Evolutionary conservation across 176 grass and related monocot genomes (phyloP), one percentile per base, ranked within the genome.

Genomic region (Phoenix roebelenii): DNA sequence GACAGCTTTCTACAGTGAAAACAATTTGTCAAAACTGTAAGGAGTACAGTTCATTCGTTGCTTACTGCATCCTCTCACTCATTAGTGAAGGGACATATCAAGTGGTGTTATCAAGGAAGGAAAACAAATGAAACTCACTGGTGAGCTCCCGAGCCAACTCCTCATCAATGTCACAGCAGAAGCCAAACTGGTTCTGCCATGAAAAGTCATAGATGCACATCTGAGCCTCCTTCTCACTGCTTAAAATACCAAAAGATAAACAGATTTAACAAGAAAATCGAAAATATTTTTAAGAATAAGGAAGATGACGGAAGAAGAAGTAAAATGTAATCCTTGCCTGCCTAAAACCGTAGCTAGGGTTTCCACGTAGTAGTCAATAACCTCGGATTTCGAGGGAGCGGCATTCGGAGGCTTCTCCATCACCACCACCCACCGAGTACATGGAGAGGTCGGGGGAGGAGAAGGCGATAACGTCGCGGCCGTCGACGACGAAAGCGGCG

Each of bases 401-500:
- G 22, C 18, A 18, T 19, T 55, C 18, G 18, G 7, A 20, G n/a
- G 17, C 54, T 19, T 23, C 54, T 55, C 54, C 54, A 20, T 19
- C 54, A 55, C 54, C 6, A 20, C 54, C 54, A 55, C 22, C 54
- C 18, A 22, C 54, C 16, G 18, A 18, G 54, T 55, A 18, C n/a
- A 55, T 3, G n/a, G 54, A 55, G 17, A 18, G 5, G 54, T 2
- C 2, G 19, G 10, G 18, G 12, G 5, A 55, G 17, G 4, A 55
- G 54, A 9, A 55, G 54, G 18, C 18, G n/a, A 4, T 9, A 22
- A 4, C 19, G 54, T 7, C 35, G 35, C 35, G 35, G 35, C 35
- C 54, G 54, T 22, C 54, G 10, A 55, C 54, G 22, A 14, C 35
- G 69, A 49, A 54, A 53, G 32, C 24, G 79, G 23, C 16, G 58